Evolutionary conservation across 495 filamentous ascomycete species (phyloP).

Genomic region (Neurospora sp.): DNA sequence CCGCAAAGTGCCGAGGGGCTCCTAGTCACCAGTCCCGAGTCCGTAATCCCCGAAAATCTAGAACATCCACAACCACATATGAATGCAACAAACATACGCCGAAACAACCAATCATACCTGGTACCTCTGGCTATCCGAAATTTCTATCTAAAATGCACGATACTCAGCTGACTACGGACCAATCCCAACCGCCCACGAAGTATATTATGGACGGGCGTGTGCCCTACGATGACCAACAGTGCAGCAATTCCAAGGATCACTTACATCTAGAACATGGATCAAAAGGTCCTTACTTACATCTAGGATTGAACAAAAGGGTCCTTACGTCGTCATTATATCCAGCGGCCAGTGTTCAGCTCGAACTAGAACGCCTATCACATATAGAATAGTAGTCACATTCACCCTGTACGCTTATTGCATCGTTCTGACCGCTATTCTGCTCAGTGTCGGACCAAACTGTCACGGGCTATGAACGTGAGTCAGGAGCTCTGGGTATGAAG

Average conservation of each 20-base stretch:
- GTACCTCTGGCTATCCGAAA: background rate
- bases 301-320: background rate
- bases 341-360: background rate
- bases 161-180: background rate
- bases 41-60: background rate
- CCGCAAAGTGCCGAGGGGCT: background rate
- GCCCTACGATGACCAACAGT: background rate
- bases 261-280: background rate
- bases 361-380: background rate
- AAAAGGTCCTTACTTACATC: no score
- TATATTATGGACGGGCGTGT: no score
- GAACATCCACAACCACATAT: background rate
- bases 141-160: background rate
- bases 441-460: background rate
- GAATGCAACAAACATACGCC: background rate
- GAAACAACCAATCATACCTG: background rate
- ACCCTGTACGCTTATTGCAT: background rate
- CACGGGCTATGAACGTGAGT: background rate
- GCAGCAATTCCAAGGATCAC: background rate
- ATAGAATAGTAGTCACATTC: background rate
- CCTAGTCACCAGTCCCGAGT: background rate
- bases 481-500: background rate
- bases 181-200: background rate
- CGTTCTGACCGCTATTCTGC: background rate
- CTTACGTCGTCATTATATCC: background rate